phyloP scores from a whole-genome alignment of 176 grass and related monocot genomes.

The Microstegium vimineum region DNA sequence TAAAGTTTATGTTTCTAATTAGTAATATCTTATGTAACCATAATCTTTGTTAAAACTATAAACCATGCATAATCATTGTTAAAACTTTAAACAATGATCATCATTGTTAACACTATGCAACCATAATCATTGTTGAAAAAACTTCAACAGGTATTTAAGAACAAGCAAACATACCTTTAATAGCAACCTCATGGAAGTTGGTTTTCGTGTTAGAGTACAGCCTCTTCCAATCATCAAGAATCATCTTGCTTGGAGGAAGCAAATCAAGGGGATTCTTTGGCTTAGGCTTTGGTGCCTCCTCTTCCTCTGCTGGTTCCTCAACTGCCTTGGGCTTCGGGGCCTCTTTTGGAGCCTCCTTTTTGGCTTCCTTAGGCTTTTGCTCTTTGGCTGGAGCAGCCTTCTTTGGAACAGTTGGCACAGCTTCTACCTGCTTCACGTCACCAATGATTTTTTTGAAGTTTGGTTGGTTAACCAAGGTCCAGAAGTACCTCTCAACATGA shows the following conservation, averaged over 20 bases:
- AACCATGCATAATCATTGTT: too few species aligned
- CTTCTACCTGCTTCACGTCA: constrained; percentile 64
- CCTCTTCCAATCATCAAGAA: constrained; percentile 94
- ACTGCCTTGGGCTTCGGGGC: constrained; percentile 45
- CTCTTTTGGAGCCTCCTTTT: constrained; percentile 63
- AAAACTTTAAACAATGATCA: too few species aligned
- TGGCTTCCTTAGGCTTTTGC: constrained; percentile 60
- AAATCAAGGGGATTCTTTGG: constrained; percentile 80
- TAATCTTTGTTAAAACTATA: background rate
- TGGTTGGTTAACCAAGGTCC: constrained; percentile 82
- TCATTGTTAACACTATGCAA: background rate
- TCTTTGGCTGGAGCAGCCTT: constrained; percentile 56
- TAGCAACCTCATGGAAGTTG: constrained; percentile 84
- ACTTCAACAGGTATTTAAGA: background rate
- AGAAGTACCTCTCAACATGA: constrained; percentile 92
- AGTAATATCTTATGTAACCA: background rate
- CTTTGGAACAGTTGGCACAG: constrained; percentile 50
- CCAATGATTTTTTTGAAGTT: constrained; percentile 61
- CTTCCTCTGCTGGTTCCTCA: constrained; percentile 50
- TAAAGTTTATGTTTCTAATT: background rate
- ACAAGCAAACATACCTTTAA: constrained; percentile 56
- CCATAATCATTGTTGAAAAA: background rate
- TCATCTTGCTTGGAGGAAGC: constrained; percentile 85
- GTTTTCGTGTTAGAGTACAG: constrained; percentile 87
- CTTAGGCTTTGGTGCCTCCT: constrained; percentile 76